These are phyloP conservation scores for Fraxinus platypoda DNA, from an alignment of 305 asterid species.

Conservation along the genomic window DNA sequence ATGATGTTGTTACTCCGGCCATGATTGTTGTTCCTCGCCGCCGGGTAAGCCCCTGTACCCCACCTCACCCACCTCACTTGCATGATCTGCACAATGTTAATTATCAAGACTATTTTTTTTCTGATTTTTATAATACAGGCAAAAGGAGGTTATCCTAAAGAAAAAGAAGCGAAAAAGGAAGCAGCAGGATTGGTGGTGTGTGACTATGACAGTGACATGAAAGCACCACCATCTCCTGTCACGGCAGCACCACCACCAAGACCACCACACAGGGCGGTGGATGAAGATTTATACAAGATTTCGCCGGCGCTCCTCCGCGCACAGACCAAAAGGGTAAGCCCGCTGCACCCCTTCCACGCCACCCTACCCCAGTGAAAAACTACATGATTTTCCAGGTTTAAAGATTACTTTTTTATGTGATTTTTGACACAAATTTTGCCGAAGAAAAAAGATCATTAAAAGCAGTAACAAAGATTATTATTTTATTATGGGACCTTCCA, in stretches of 20 bases:
- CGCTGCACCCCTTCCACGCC: neutral
- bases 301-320: constrained; percentile 66
- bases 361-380: neutral
- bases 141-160: constrained; percentile 33
- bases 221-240: constrained; percentile 26
- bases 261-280: constrained; percentile 61
- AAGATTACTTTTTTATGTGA: neutral
- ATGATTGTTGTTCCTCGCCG: constrained; percentile 85
- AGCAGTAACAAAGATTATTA: neutral
- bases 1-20: constrained; percentile 71
- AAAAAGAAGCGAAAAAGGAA: constrained; percentile 35
- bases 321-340: constrained; percentile 42
- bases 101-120: neutral
- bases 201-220: constrained; percentile 43
- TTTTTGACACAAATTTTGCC: neutral
- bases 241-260: constrained; percentile 32
- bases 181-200: constrained; percentile 48
- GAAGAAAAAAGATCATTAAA: neutral
- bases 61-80: neutral
- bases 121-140: constrained; percentile 30
- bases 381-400: neutral
- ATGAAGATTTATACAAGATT: constrained; percentile 81
- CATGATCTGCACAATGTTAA: neutral
- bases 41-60: constrained; percentile 25
- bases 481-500: neutral